Evolutionary conservation across 306 rosid species (phyloP), one percentile per base, ranked within the genome.

Genomic region (Medicago ruthenica): DNA sequence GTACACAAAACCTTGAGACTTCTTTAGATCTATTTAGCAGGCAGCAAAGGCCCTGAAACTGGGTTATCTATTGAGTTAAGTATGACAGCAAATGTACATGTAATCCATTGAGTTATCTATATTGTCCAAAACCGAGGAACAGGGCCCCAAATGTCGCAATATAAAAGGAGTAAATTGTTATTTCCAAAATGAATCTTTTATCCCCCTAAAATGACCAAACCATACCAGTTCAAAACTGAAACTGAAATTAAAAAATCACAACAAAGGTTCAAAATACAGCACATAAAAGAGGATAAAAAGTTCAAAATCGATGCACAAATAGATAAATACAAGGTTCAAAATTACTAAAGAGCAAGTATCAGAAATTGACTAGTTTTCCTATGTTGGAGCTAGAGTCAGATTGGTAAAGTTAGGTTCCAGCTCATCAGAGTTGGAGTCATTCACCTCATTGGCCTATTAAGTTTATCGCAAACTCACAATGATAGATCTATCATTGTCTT

Each of bases 51-150:
- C 48, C 10, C 45, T 9, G 4, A 41, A 41, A 41, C 12, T 9
- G 45, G 31, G 13, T 4, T 57, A n/a, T 57, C 67, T 36, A 74
- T 24, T 2, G 45, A 68, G 48, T 39, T 67, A 36, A n/a, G 31
- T 65, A 50, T 57, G 48, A 36, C 31, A 76, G 40, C 61, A 69
- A 34, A 75, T 20, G 45, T 15, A 64, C 51, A 73, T 44, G 13
- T 4, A 66, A n/a, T 57, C 67, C 44, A 74, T 24, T 2, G 45
- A 68, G 48, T 39, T 67, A 36, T 59, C 40, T 59, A 10, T 68
- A 59, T 58, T 24, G 70, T 54, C 27, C 6, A 59, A 42, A 41
- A 36, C 47, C 53, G 20, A 63, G 41, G 6, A 51, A 9, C 1
- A 4, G 16, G 16, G 45, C 11, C 53, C 17, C 73, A 13, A 31